These are phyloP conservation scores for Candida nitratophila DNA, from an alignment of 805 yeast species.

Conservation along the genomic window DNA sequence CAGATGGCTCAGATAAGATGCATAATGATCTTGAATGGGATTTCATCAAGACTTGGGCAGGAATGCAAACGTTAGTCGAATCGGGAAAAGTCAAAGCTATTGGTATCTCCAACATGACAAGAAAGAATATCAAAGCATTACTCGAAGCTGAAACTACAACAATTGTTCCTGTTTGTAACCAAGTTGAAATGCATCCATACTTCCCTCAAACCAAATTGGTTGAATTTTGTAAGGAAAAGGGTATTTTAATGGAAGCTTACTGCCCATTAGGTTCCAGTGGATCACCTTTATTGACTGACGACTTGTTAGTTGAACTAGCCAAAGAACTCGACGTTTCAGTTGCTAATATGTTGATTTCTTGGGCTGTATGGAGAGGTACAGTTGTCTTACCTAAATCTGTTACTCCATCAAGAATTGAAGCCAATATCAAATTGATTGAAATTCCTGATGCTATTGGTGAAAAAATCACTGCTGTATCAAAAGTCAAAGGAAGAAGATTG, in stretches of 20 bases:
- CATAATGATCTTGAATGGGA: conserved; percentile 22
- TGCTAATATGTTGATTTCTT: conserved; percentile 47
- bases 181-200: conserved; percentile 69
- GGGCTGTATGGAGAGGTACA: conserved; percentile 52
- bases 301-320: conserved; percentile 35
- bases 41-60: conserved; percentile 54
- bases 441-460: conserved; percentile 29
- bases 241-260: conserved; percentile 62
- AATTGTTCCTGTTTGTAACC: conserved; percentile 62
- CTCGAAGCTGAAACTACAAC: conserved; percentile 40
- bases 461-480: conserved; percentile 1
- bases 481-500: conserved; percentile 7
- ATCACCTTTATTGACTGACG: conserved; percentile 44
- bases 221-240: conserved; percentile 43
- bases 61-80: conserved; percentile 48
- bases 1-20: conserved; percentile 19
- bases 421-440: conserved; percentile 30
- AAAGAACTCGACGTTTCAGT: conserved; percentile 34
- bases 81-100: conserved; percentile 50
- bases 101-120: conserved; percentile 72
- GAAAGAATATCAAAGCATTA: conserved; percentile 42
- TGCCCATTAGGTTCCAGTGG: conserved; percentile 65
- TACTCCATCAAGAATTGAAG: conserved; percentile 33
- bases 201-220: conserved; percentile 56
- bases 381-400: conserved; percentile 48